These are phyloP conservation scores for Sclerotinia minor DNA, from an alignment of 2,329 filamentous ascomycete genomes.

Conservation along the genomic window DNA sequence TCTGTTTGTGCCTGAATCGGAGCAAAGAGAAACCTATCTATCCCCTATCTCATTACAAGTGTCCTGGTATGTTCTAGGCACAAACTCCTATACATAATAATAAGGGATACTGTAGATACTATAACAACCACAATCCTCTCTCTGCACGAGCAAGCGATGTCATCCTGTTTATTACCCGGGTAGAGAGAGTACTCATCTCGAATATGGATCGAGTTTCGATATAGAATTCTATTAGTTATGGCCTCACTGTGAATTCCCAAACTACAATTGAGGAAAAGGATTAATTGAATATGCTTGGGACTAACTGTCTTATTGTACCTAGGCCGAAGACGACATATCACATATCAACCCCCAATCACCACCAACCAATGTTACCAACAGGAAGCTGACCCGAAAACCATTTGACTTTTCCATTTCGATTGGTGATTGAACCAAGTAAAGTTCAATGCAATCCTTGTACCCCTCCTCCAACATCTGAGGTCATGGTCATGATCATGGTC, in stretches of 20 bases:
- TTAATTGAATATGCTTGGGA: too few relatives aligned
- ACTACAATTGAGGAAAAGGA: too few relatives aligned
- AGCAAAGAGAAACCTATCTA: neutral
- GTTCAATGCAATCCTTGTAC: neutral
- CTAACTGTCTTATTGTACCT: too few relatives aligned
- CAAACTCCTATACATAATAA: neutral
- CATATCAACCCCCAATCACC: neutral
- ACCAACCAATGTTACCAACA: neutral
- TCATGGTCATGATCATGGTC: neutral
- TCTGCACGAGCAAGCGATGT: too few relatives aligned
- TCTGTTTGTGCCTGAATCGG: neutral
- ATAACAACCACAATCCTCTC: too few relatives aligned
- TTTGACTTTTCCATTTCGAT: neutral
- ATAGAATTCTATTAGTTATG: too few relatives aligned
- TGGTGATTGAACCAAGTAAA: neutral
- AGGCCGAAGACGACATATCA: neutral
- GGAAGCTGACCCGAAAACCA: neutral
- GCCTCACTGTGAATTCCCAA: too few relatives aligned
- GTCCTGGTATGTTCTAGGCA: neutral
- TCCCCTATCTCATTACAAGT: neutral
- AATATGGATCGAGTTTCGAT: too few relatives aligned
- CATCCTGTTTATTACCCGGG: too few relatives aligned
- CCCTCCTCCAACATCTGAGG: neutral
- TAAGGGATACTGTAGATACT: too few relatives aligned
- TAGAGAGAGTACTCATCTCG: too few relatives aligned